phyloP scores from a whole-genome alignment of 176 grass and related monocot species.

The Neostapfia colusana region DNA sequence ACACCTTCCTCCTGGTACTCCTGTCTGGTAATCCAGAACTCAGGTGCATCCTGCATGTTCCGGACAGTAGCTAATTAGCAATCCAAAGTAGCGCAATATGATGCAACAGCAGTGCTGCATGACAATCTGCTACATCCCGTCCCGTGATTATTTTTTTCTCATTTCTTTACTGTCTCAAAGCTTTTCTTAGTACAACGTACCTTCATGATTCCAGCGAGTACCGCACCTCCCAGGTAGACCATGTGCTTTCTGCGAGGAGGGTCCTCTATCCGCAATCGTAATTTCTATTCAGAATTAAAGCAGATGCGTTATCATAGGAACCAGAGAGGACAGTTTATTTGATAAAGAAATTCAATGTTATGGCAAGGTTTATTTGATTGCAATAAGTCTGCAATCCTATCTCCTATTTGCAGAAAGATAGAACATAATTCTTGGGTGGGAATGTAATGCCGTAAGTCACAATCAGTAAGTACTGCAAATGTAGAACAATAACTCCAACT shows the following conservation, averaged over 20 bases:
- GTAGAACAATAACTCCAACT: slow-evolving; percentile 1
- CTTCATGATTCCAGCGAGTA: slow-evolving; percentile 99
- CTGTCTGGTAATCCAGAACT: slow-evolving; percentile 94
- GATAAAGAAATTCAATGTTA: too few relatives aligned
- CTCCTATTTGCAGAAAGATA: too few relatives aligned
- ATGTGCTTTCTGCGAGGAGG: slow-evolving; percentile 95
- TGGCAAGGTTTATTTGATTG: too few relatives aligned
- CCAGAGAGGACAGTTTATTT: too few relatives aligned
- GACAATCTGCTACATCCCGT: not conserved
- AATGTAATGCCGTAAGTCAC: not conserved
- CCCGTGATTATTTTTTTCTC: not conserved
- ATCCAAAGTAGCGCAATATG: not conserved
- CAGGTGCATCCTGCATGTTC: slow-evolving; percentile 69
- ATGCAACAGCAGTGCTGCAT: not conserved
- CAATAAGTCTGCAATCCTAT: too few relatives aligned
- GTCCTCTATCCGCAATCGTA: slow-evolving; percentile 88
- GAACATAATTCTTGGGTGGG: not conserved
- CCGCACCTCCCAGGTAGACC: slow-evolving; percentile 91
- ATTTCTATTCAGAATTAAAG: slow-evolving; percentile 58
- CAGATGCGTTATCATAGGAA: not conserved
- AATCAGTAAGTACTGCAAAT: not conserved
- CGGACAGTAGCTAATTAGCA: not conserved
- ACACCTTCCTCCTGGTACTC: slow-evolving; percentile 92
- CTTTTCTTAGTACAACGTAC: slow-evolving; percentile 31
- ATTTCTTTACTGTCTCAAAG: slow-evolving; percentile 1